Base-by-base conservation (phyloP, 1,284 basidiomycete genomes). In the Coniferiporia sulphurascens region DNA sequence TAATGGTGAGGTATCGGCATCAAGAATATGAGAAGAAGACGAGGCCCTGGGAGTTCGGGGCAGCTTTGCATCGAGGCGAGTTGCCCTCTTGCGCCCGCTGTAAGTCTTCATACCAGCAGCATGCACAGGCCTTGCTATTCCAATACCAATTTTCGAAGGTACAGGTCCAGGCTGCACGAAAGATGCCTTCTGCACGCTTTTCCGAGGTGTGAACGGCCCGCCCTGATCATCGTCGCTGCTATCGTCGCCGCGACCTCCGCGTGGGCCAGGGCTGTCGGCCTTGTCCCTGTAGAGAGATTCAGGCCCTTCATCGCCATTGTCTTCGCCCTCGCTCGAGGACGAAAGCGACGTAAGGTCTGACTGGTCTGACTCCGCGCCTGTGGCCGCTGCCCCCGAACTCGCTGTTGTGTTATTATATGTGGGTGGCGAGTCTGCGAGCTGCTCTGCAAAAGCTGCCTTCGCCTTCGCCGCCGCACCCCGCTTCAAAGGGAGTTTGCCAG, bases 1-100 rank as follows among this genome's bases (percentile, higher is more conserved):
- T 66, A 1, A 65, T 65, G 35, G 67, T 54, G 17, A 66, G 41
- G 68, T 32, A 21, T 48, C 46, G 50, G 43, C 17, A 53, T 45
- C 17, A 58, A 27, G 48, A 32, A 48, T 4, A 46, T 46, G 44
- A 36, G 22, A 49, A 21, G 60, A 54, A 22, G 58, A 13, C 7
- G 35, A 19, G 17, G 52, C 34, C 34, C 43, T 22, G 21, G 58
- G 52, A 4, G 58, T 43, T 45, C 48, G 27, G 22, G 52, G 52
- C 27, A 35, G 36, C 52, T 53, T 48, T 22, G 34, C 22, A 41
- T 21, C 17, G n/a, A 32, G 50, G 7, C 43, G 19, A 17, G 35
- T 9, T 9, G 49, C 22, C 34, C 48, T 55, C 13, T 44, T 50
- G 32, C 59, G 44, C 17, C 44, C 44, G 12, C 48, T 38, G 46